These are phyloP conservation scores for Suzukiozyma palmioleophila DNA, from an alignment of 1,139 yeast species.

Conservation along the genomic window DNA sequence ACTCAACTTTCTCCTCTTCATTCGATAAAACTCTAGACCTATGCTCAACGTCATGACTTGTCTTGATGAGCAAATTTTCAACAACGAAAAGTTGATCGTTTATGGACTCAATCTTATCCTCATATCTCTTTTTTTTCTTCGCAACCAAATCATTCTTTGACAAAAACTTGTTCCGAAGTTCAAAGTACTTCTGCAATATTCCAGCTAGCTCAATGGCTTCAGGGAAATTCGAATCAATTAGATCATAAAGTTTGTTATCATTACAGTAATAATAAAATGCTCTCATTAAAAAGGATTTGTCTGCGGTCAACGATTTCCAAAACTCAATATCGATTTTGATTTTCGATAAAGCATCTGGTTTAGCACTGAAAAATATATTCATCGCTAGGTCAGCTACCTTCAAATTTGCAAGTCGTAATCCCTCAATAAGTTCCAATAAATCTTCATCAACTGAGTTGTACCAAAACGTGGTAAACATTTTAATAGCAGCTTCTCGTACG, in stretches of 20 bases:
- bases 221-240: constrained; percentile 71
- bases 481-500: constrained; percentile 69
- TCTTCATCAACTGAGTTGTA: constrained; percentile 64
- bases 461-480: constrained; percentile 73
- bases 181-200: constrained; percentile 50
- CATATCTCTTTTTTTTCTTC: constrained; percentile 15
- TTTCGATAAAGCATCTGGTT: constrained; percentile 57
- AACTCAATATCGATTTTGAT: constrained; percentile 55
- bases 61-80: constrained; percentile 10
- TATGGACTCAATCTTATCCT: constrained; percentile 9
- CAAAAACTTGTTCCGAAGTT: constrained; percentile 36
- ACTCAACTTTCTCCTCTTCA: neutral
- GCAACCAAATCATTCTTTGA: constrained; percentile 25
- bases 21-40: constrained; percentile 1
- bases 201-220: constrained; percentile 73
- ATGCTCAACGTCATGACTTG: constrained; percentile 10
- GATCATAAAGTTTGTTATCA: constrained; percentile 47
- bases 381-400: constrained; percentile 66
- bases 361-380: constrained; percentile 53
- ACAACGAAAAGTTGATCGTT: constrained; percentile 9
- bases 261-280: constrained; percentile 63
- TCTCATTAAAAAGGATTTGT: constrained; percentile 68
- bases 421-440: constrained; percentile 64
- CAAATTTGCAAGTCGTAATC: constrained; percentile 60
- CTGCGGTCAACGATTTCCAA: constrained; percentile 73